Conservation (phyloP, 2,329 filamentous ascomycete species). For the Pyricularia sp. region DNA sequence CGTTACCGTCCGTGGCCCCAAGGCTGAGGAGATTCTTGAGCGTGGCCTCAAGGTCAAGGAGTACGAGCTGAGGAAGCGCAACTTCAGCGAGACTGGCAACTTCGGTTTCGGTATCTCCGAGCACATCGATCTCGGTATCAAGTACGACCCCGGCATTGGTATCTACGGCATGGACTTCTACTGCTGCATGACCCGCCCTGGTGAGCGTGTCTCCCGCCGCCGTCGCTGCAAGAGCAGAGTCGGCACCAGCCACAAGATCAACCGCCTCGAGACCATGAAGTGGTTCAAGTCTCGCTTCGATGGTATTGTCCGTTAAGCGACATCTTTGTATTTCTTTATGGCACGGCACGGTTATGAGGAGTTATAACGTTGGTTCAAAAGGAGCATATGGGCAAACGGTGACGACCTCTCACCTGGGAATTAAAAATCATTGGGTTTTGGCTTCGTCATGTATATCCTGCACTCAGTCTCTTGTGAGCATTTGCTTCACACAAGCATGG, state of each 20-base stretch:
- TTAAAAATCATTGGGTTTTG: conserved; percentile 11
- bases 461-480: background rate
- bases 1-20: conserved; percentile 95
- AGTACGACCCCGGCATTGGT: conserved; percentile 97
- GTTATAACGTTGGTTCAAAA: conserved; percentile 7
- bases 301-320: conserved; percentile 87
- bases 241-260: conserved; percentile 86
- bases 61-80: conserved; percentile 98
- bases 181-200: conserved; percentile 99
- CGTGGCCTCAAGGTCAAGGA: conserved; percentile 99
- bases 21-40: conserved; percentile 99
- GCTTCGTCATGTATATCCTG: conserved; percentile 7
- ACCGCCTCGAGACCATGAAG: conserved; percentile 89
- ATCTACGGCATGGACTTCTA: conserved; percentile 99
- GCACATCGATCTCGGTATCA: conserved; percentile 99
- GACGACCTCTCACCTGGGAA: conserved; percentile 3
- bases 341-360: conserved; percentile 10
- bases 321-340: conserved; percentile 17
- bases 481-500: conserved; percentile 8
- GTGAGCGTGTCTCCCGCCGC: conserved; percentile 94
- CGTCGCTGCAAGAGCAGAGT: conserved; percentile 81
- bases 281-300: conserved; percentile 93
- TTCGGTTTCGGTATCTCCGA: conserved; percentile 99
- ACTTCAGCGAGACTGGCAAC: conserved; percentile 99
- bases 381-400: conserved; percentile 10